A percentile compares a stretch with the other conserved stretches of the same genome.
phyloP scores from a whole-genome alignment of 768 basidiomycete species.

The Erythrobasidium yunnanense region DNA sequence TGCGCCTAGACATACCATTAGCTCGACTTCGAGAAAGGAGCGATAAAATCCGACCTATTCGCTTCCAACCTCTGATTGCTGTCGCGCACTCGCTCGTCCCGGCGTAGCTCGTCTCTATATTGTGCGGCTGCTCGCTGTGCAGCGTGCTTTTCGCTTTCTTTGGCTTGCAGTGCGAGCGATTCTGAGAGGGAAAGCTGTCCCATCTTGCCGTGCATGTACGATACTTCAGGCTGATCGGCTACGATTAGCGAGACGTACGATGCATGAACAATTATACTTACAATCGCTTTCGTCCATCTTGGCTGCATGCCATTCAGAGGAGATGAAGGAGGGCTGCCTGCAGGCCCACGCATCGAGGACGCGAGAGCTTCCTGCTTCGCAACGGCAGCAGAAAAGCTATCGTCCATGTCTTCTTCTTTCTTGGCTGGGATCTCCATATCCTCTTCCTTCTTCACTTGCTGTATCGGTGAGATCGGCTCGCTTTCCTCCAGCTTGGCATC shows the following conservation, averaged over 20 bases:
- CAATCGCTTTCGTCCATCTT: neutral
- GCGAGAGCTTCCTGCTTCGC: neutral
- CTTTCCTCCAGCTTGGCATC: constrained; percentile 2
- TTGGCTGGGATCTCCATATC: neutral
- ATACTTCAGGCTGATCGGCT: neutral
- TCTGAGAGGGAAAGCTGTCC: neutral
- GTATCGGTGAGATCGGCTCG: neutral
- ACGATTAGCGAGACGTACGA: neutral
- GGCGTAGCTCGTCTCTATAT: neutral
- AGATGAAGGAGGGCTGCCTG: neutral
- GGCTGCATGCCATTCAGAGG: neutral
- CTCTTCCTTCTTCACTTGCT: neutral
- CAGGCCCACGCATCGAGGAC: neutral
- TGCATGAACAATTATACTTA: neutral
- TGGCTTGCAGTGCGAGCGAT: neutral
- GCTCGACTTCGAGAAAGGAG: too few species aligned
- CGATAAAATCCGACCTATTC: too few species aligned
- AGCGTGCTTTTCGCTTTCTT: neutral
- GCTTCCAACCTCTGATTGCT: too few species aligned
- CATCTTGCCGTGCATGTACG: neutral
- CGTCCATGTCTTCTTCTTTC: constrained; percentile 2
- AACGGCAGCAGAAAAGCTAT: neutral
- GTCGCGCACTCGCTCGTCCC: neutral
- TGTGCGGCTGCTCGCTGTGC: neutral
- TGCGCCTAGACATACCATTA: too few species aligned